Percentiles rank a stretch among this genome's conserved stretches.
Conservation (phyloP, 108 stramenopile species). For the Pelagomonas calceolata region DNA sequence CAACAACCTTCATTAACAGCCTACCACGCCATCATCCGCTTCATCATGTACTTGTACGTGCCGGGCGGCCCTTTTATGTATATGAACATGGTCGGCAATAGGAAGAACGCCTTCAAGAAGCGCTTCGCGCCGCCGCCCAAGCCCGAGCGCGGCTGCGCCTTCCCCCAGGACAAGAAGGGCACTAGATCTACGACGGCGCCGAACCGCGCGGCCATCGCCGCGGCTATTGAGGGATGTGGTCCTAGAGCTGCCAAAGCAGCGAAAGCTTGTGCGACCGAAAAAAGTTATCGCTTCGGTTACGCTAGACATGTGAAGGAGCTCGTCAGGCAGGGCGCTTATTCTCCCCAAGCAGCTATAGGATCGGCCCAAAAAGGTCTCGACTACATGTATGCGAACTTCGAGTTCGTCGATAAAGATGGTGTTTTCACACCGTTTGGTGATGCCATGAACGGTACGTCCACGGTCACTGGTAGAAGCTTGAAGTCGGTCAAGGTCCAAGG, state of each 20-base stretch:
- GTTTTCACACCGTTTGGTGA: conserved; percentile 57
- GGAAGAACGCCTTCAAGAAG: conserved; percentile 79
- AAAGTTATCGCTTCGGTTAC: conserved; percentile 72
- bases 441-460: conserved; percentile 47
- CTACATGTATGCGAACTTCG: conserved; percentile 71
- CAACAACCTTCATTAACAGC: background rate
- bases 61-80: conserved; percentile 83
- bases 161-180: conserved; percentile 58
- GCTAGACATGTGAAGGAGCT: conserved; percentile 68
- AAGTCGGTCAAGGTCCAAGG: conserved; percentile 73
- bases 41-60: conserved; percentile 57
- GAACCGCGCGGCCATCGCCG: conserved; percentile 69
- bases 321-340: conserved; percentile 68
- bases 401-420: conserved; percentile 75
- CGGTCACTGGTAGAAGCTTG: conserved; percentile 36
- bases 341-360: conserved; percentile 66
- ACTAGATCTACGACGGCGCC: conserved; percentile 70
- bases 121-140: conserved; percentile 70
- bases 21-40: conserved; percentile 14
- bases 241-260: conserved; percentile 29
- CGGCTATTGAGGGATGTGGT: conserved; percentile 69
- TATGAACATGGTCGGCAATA: conserved; percentile 81
- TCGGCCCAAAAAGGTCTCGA: conserved; percentile 81
- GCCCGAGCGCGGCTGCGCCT: conserved; percentile 73
- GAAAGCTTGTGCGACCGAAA: conserved; percentile 43